Evolutionary conservation across 1,284 basidiomycete genomes (phyloP).

Genomic region (Anthracocystis walkeri): DNA sequence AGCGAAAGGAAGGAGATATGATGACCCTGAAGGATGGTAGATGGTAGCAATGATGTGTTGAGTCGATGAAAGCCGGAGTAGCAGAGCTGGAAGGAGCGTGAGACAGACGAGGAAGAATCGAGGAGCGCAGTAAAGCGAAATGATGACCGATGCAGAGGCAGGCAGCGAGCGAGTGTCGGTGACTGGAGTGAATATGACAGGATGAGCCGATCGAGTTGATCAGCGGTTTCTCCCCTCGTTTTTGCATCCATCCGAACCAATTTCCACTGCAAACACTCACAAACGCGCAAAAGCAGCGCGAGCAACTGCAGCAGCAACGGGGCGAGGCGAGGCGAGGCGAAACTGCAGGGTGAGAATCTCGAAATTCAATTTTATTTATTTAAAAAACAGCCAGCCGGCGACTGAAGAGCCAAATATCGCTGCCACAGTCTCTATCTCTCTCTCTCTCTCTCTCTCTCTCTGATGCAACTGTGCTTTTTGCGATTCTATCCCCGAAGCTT

Average conservation of each 20-base stretch:
- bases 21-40: background rate
- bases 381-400: too few relatives aligned
- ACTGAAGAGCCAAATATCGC: too few relatives aligned
- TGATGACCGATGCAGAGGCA: background rate
- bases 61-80: background rate
- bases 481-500: too few relatives aligned
- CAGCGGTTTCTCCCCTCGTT: constrained; percentile 14
- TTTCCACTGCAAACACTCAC: background rate
- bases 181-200: constrained; percentile 15
- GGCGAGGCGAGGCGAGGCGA: too few relatives aligned
- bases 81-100: background rate
- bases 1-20: background rate
- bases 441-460: too few relatives aligned
- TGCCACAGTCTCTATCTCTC: too few relatives aligned
- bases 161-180: background rate
- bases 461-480: too few relatives aligned
- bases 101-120: background rate
- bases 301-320: background rate
- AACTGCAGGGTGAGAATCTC: too few relatives aligned
- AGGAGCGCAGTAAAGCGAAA: background rate
- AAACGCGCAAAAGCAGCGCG: background rate
- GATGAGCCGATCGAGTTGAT: constrained; percentile 40
- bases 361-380: too few relatives aligned
- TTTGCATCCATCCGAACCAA: too few relatives aligned
- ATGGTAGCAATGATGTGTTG: background rate